Evolutionary conservation across 768 basidiomycete genomes (phyloP), one percentile per base, ranked within the genome.

Genomic region (Lepiota brunneoincarnata): DNA sequence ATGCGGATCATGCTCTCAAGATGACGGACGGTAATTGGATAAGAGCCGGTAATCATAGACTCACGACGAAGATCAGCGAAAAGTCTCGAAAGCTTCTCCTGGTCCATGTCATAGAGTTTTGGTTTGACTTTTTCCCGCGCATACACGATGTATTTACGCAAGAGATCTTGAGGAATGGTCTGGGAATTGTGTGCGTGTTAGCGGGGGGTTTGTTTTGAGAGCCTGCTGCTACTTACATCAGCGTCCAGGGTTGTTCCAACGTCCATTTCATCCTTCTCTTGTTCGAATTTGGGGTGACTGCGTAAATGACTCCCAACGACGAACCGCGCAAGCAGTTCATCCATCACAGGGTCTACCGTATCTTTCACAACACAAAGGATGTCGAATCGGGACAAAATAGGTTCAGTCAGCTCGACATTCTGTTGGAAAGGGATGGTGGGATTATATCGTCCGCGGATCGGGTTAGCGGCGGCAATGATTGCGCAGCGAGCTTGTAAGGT

Each of bases 1-100:
- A 98, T 98, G 37, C 97, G 88, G 71, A 99, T 98, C 91, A 97
- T 97, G 67, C 93, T 96, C 73, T 99, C 97, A 55, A 99, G 72
- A 65, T 98, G 97, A 53, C 97, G 91, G 45, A 98, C 89, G 7
- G 97, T 99, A 67, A 99, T 97, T 2, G 97, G 97, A 72, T 92
- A 97, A 18, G 96, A 98, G n/a, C 96, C 96, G 1, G 97, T 99
- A 17, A 93, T 93, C 62, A 93, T 77, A 4, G 96, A 98, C 67
- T 99, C 97, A 58, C 94, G 88, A 34, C 97, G 87, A 26, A 99
- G 79, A 68, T 99, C 97, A 18, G 92, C 87, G 68, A 97, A 99
- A 39, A 99, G 81, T n/a, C 86, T 80, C 5, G 94, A 78, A 20
- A 98, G 81, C 72, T 98, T 98, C 65, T 98, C 93, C 65, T 93